Evolutionary conservation across 164 flowering plant species (phyloP).

Genomic region (Magnolia sinica): DNA sequence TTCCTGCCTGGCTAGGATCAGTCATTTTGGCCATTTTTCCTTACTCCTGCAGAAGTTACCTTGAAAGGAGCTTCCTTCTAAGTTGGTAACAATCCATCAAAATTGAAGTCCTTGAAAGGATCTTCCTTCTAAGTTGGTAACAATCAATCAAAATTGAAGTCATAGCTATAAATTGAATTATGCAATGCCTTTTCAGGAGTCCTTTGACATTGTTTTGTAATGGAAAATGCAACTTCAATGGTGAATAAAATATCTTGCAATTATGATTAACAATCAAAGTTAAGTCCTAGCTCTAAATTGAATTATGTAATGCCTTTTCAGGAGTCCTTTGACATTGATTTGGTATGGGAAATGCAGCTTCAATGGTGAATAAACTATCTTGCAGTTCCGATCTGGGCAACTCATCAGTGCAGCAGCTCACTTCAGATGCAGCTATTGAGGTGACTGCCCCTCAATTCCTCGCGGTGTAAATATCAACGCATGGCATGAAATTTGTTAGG

Average conservation of each 20-base stretch:
- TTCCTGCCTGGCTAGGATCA: neutral
- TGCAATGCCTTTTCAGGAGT: neutral
- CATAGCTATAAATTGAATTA: neutral
- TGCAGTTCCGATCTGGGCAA: constrained; percentile 34
- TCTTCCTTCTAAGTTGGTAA: neutral
- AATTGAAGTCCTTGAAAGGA: neutral
- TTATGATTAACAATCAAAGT: constrained; percentile 1
- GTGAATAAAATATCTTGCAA: constrained; percentile 74
- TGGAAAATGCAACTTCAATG: constrained; percentile 96
- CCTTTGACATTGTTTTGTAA: constrained; percentile 63
- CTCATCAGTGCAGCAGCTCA: constrained; percentile 54
- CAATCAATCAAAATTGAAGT: neutral
- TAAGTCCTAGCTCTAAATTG: constrained; percentile 17
- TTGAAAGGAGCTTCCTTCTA: neutral
- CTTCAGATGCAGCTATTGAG: constrained; percentile 84
- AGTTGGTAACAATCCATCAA: neutral
- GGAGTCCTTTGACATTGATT: constrained; percentile 69
- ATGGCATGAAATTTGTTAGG: neutral
- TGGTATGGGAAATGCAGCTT: constrained; percentile 89
- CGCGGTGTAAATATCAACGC: neutral
- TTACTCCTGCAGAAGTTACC: neutral
- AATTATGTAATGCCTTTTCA: constrained; percentile 39
- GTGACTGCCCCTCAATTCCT: constrained; percentile 18
- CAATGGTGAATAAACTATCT: constrained; percentile 81
- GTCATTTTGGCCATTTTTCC: neutral